phyloP scores from a whole-genome alignment of 2,329 filamentous ascomycete species.

The Cladosporium phlei region DNA sequence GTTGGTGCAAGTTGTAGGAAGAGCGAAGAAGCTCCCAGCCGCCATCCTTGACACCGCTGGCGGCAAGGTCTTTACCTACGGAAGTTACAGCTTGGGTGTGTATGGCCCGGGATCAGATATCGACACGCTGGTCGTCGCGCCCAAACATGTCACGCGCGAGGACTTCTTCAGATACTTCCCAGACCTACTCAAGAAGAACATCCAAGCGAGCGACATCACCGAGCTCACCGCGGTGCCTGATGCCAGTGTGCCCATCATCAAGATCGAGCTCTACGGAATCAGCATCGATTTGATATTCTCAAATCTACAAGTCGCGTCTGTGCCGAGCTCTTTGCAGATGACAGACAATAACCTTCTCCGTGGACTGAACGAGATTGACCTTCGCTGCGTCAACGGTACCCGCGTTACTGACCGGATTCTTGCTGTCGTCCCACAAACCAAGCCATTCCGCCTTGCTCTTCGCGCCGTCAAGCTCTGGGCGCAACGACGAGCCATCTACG shows the following conservation, averaged over 20 bases:
- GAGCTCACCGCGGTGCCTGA: constrained; percentile 82
- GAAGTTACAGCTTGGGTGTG: constrained; percentile 90
- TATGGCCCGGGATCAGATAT: constrained; percentile 96
- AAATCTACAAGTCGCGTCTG: constrained; percentile 38
- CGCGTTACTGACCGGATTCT: constrained; percentile 92
- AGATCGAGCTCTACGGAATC: constrained; percentile 84
- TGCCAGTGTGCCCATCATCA: constrained; percentile 95
- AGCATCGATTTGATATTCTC: constrained; percentile 82
- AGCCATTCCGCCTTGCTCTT: constrained; percentile 82
- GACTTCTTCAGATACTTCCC: constrained; percentile 93
- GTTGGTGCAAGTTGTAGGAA: constrained; percentile 78
- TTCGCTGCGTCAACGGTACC: constrained; percentile 88
- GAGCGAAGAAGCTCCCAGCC: constrained; percentile 67
- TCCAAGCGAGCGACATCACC: constrained; percentile 71
- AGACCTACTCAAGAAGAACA: constrained; percentile 69
- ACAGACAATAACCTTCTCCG: constrained; percentile 80
- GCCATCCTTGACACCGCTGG: constrained; percentile 77
- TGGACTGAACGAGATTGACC: constrained; percentile 78
- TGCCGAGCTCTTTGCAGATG: constrained; percentile 61
- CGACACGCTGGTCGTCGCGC: constrained; percentile 87
- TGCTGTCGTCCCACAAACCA: constrained; percentile 78
- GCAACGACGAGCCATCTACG: constrained; percentile 84
- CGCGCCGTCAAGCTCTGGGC: constrained; percentile 96
- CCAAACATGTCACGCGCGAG: constrained; percentile 79
- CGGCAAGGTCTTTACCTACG: constrained; percentile 92